Evolutionary conservation across 2,329 filamentous ascomycete genomes (phyloP), one percentile per base, ranked within the genome.

Genomic region (Cladosporium sp.): DNA sequence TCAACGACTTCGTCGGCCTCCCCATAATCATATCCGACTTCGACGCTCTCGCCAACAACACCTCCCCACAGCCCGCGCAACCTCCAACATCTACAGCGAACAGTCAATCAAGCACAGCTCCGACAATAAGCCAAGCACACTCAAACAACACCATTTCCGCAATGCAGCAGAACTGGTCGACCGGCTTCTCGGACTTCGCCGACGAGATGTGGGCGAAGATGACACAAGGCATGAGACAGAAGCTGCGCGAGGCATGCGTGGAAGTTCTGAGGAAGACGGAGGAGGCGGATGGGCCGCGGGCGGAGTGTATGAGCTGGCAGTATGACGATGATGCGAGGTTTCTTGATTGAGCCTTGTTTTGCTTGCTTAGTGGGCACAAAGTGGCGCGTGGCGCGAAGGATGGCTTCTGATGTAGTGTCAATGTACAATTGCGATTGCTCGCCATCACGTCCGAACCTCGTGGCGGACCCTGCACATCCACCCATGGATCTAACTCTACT

Each of bases 261-360:
- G 72, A 73, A 63, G 70, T 74, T 49, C 67, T 75, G 62, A 68
- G 67, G 21, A 69, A 70, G 58, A 73, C 71, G 18, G 72, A 73
- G 16, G 68, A 71, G 49, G n/a, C 57, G 29, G 66, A 73, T n/a
- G 68, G 70, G 53, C 6, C 57, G 26, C 65, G 67, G 33, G 12
- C 35, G 46, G 66, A 67, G 61, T 65, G 61, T 62, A 64, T 60
- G 35, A 53, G 52, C n/a, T 68, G 68, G 67, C 59, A 66, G 33
- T 72, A 68, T 29, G 72, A 75, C 62, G 70, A 74, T 55, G 73
- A 74, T 67, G 72, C 72, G 31, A 65, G 72, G 11, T 71, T 74
- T 50, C 70, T 75, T 58, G 73, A 74, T 57, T 75, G 68, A 71
- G 40, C n/a, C n/a, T 12, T n/a, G 40, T n/a, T 46, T 18, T 12